phyloP scores from a whole-genome alignment of 2,329 filamentous ascomycete species.

The Cordyceps cicadae region DNA sequence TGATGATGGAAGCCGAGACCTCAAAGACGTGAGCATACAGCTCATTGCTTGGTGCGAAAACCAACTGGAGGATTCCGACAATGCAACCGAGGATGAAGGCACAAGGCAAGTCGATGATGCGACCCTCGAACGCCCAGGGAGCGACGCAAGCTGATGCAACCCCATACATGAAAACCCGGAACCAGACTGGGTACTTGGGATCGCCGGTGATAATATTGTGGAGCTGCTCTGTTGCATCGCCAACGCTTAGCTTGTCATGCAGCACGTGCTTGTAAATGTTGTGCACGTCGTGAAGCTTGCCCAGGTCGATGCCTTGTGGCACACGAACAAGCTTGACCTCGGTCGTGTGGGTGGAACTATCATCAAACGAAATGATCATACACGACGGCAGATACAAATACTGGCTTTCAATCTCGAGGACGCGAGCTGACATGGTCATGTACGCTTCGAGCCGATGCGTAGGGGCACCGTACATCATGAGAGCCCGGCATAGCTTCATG shows the following conservation, averaged over 20 bases:
- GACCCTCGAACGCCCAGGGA: conserved; percentile 70
- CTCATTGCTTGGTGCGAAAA: conserved; percentile 65
- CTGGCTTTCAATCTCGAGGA: conserved; percentile 80
- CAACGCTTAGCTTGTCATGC: conserved; percentile 64
- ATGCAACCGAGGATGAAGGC: conserved; percentile 68
- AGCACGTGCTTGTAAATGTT: conserved; percentile 77
- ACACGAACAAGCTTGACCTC: conserved; percentile 68
- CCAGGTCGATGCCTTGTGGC: conserved; percentile 62
- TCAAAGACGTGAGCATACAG: conserved; percentile 52
- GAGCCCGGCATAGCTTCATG: conserved; percentile 70
- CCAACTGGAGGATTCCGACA: conserved; percentile 65
- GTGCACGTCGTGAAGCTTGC: conserved; percentile 65
- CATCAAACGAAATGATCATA: conserved; percentile 91
- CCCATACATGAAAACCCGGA: conserved; percentile 61
- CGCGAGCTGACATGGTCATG: conserved; percentile 81
- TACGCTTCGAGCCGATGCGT: conserved; percentile 90
- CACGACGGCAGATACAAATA: conserved; percentile 86
- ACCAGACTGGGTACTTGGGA: conserved; percentile 41
- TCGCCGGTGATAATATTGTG: conserved; percentile 44
- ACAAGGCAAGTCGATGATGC: conserved; percentile 69
- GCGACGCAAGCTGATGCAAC: conserved; percentile 68
- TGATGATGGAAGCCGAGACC: conserved; percentile 51
- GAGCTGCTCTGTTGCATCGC: conserved; percentile 57
- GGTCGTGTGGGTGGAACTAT: conserved; percentile 63
- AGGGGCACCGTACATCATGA: conserved; percentile 87